Conservation (phyloP, 768 basidiomycete species). For the Pisolithus tinctorius region DNA sequence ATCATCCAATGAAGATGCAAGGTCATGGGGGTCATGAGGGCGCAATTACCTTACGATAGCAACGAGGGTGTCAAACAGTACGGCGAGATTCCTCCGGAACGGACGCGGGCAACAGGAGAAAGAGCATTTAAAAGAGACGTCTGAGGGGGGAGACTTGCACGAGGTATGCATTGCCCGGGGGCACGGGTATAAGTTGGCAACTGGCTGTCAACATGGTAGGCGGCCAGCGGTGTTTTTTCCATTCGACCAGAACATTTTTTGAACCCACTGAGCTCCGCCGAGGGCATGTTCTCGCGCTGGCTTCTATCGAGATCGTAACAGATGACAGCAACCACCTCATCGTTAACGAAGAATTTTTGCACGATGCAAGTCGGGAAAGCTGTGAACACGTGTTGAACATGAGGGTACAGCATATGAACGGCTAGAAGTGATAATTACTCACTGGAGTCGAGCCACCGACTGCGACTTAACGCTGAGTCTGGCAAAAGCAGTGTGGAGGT, state of each 20-base stretch:
- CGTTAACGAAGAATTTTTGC: slow-evolving; percentile 66
- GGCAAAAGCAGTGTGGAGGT: slow-evolving; percentile 53
- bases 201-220: slow-evolving; percentile 24
- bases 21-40: slow-evolving; percentile 13
- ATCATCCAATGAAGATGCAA: slow-evolving; percentile 13
- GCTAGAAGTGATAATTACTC: slow-evolving; percentile 25
- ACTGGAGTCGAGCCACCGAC: slow-evolving; percentile 68
- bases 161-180: slow-evolving; percentile 31
- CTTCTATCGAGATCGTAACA: slow-evolving; percentile 65
- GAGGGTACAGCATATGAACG: slow-evolving; percentile 10
- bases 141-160: slow-evolving; percentile 24
- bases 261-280: slow-evolving; percentile 53
- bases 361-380: slow-evolving; percentile 51
- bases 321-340: slow-evolving; percentile 53
- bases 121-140: slow-evolving; percentile 39
- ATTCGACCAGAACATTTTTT: slow-evolving; percentile 31
- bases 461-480: slow-evolving; percentile 57
- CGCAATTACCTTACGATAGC: slow-evolving; percentile 20
- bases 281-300: slow-evolving; percentile 43
- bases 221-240: slow-evolving; percentile 22
- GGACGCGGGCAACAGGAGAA: slow-evolving; percentile 29
- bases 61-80: slow-evolving; percentile 30
- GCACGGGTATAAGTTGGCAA: slow-evolving; percentile 26
- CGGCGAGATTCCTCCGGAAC: slow-evolving; percentile 15
- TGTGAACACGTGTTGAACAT: slow-evolving; percentile 30